Percentiles rank a stretch among this genome's conserved stretches.
These are phyloP conservation scores for Fusarium citri DNA, from an alignment of 2,329 filamentous ascomycete species.

Conservation along the genomic window DNA sequence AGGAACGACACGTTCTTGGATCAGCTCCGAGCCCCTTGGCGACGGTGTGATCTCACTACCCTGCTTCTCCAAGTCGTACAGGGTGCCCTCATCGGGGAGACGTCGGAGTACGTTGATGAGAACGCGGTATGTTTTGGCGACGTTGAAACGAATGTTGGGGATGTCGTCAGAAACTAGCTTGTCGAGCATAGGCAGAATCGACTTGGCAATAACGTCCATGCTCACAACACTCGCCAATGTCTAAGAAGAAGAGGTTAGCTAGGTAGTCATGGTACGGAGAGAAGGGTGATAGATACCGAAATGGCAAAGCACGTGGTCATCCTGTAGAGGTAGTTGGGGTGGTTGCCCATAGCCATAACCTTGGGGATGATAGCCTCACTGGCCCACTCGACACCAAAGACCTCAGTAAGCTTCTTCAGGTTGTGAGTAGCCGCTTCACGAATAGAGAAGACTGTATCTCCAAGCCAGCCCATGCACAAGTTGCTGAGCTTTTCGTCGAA, in stretches of 20 bases:
- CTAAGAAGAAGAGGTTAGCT: conserved; percentile 60
- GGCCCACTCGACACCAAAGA: conserved; percentile 98
- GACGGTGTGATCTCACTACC: conserved; percentile 72
- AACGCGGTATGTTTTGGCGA: conserved; percentile 95
- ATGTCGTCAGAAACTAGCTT: conserved; percentile 95
- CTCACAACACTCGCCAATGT: conserved; percentile 94
- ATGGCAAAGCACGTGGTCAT: conserved; percentile 99
- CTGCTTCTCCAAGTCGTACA: conserved; percentile 86
- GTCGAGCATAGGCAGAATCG: conserved; percentile 95
- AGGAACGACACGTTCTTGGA: conserved; percentile 86
- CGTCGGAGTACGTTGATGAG: conserved; percentile 92
- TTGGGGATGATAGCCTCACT: conserved; percentile 97
- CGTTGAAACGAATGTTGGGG: conserved; percentile 99
- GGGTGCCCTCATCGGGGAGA: conserved; percentile 87
- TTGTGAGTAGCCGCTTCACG: conserved; percentile 97
- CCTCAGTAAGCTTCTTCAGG: conserved; percentile 97
- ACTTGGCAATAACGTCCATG: conserved; percentile 90
- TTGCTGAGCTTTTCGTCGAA: conserved; percentile 97
- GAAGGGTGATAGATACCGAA: conserved; percentile 74
- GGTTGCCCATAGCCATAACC: conserved; percentile 97
- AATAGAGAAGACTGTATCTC: conserved; percentile 98
- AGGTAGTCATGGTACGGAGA: neutral
- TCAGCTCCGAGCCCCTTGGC: conserved; percentile 79
- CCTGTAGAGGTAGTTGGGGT: conserved; percentile 98
- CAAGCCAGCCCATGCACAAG: conserved; percentile 98